Evolutionary conservation across 1,284 basidiomycete species (phyloP).

Genomic region (Agaricales sp.): DNA sequence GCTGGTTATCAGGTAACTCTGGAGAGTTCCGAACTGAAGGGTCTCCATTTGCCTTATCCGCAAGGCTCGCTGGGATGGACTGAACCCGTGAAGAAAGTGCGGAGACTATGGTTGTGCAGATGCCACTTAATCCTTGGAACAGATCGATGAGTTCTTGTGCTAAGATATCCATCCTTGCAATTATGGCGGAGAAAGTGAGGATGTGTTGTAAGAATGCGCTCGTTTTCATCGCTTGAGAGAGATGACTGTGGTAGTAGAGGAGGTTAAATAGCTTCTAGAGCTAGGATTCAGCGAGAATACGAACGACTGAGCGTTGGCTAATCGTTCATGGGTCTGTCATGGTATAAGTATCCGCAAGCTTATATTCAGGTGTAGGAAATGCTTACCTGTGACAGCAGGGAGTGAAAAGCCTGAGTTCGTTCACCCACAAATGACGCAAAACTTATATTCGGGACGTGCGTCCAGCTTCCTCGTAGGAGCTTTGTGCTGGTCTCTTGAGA

Average conservation of each 20-base stretch:
- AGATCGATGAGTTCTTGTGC: conserved; percentile 13
- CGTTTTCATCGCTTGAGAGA: conserved; percentile 52
- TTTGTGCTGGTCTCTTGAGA: conserved; percentile 27
- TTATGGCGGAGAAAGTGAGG: conserved; percentile 46
- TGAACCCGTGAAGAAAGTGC: no score
- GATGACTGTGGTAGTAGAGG: conserved; percentile 30
- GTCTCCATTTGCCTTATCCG: no score
- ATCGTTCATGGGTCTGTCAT: conserved; percentile 37
- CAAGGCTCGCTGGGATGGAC: no score
- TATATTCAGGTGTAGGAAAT: conserved; percentile 1
- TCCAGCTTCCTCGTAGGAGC: conserved; percentile 49
- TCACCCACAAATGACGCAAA: conserved; percentile 24
- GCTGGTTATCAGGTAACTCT: no score
- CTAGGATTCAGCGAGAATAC: conserved; percentile 14
- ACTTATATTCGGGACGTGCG: conserved; percentile 33
- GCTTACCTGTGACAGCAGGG: conserved; percentile 37
- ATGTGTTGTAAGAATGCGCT: conserved; percentile 63
- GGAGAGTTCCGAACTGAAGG: no score
- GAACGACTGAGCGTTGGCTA: conserved; percentile 39
- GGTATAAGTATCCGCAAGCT: conserved; percentile 1
- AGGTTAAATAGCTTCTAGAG: neutral
- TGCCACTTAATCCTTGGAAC: neutral
- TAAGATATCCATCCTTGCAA: conserved; percentile 45
- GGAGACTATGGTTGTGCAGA: no score
- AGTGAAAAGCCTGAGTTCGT: conserved; percentile 22